Percentiles rank a stretch among this genome's conserved stretches.
These are phyloP conservation scores for Candida xiaguanensis DNA, from an alignment of 805 yeast species.

Conservation along the genomic window DNA sequence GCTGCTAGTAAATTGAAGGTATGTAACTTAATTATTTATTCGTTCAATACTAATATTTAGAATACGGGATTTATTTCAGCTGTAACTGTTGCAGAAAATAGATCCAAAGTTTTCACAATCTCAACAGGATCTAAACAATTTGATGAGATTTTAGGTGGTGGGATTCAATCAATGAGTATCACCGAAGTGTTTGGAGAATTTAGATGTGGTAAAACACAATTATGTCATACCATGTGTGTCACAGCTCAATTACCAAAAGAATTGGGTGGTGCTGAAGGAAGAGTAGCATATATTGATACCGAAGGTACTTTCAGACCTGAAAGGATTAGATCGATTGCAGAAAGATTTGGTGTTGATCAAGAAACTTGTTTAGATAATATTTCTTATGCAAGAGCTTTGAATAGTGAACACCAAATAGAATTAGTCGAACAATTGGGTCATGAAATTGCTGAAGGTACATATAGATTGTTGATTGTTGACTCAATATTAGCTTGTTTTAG, in stretches of 20 bases:
- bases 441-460: conserved; percentile 13
- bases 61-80: conserved; percentile 14
- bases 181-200: conserved; percentile 18
- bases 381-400: conserved; percentile 15
- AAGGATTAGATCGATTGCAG: conserved; percentile 15
- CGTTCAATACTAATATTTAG: conserved; percentile 5
- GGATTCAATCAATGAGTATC: conserved; percentile 15
- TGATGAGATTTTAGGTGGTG: conserved; percentile 16
- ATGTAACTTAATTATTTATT: conserved; percentile 5
- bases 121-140: conserved; percentile 15
- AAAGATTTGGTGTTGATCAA: conserved; percentile 14
- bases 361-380: conserved; percentile 16
- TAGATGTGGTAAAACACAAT: conserved; percentile 16
- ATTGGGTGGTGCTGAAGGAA: conserved; percentile 17
- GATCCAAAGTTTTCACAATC: conserved; percentile 11
- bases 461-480: conserved; percentile 13
- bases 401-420: conserved; percentile 16
- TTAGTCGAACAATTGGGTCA: conserved; percentile 13
- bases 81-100: conserved; percentile 13
- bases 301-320: conserved; percentile 18
- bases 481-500: conserved; percentile 16
- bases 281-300: conserved; percentile 16
- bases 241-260: conserved; percentile 15
- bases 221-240: conserved; percentile 16
- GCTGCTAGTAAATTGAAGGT: conserved; percentile 15